Percentiles rank a stretch among this genome's conserved stretches.
phyloP scores from a whole-genome alignment of 1,284 basidiomycete genomes.

The Ganoderma resinaceum region DNA sequence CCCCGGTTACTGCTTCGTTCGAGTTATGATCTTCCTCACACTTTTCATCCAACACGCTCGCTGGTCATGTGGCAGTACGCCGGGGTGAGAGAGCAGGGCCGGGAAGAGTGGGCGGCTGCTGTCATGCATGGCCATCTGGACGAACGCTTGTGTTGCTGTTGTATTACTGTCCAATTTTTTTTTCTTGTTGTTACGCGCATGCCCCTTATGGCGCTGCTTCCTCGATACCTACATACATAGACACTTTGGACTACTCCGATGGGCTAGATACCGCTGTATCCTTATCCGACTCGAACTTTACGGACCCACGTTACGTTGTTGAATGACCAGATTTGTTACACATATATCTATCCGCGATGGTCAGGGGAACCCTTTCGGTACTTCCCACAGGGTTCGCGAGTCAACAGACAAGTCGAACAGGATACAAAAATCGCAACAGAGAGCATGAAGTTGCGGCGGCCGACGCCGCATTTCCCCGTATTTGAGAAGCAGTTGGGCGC shows the following conservation, averaged over 20 bases:
- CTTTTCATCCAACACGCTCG: neutral
- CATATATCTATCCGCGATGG: neutral
- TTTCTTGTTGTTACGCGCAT: neutral
- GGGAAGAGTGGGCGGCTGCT: neutral
- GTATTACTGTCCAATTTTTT: neutral
- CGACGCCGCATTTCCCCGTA: neutral
- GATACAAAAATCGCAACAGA: neutral
- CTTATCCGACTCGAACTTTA: neutral
- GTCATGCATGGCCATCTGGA: neutral
- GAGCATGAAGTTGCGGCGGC: neutral
- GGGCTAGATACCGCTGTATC: neutral
- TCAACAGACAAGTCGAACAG: no score
- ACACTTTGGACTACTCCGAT: neutral
- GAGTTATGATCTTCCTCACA: conserved; percentile 2
- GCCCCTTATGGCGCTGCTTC: neutral
- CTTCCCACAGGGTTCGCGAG: no score
- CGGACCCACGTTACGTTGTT: neutral
- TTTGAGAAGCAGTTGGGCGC: neutral
- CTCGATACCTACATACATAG: neutral
- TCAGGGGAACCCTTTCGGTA: no score
- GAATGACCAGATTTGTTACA: neutral
- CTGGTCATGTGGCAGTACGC: conserved; percentile 1
- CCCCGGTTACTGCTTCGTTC: conserved; percentile 8
- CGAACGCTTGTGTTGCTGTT: conserved; percentile 1
- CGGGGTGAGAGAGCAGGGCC: neutral